Base-by-base conservation (phyloP, 768 basidiomycete genomes). In the Psilocybe subaeruginosa region DNA sequence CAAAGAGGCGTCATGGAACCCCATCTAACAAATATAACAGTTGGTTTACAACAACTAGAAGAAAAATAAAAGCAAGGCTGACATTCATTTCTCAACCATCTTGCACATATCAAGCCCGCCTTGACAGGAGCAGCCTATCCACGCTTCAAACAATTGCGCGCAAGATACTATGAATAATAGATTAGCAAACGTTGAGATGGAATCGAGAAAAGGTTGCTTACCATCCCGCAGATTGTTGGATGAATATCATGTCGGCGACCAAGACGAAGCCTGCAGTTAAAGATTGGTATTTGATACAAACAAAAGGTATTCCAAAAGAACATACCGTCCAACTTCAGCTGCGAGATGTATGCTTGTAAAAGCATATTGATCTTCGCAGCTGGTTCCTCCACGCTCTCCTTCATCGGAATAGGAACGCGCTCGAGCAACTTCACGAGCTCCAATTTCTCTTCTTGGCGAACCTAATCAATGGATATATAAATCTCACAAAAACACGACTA, bases 51-150 rank as follows among this genome's bases (percentile, higher is more conserved):
- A 35, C 12, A 45, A 56, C 11, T 19, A 19, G 19, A n/a, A 17
- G 49, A 58, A 17, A 3, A 39, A 43, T 43, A 11, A 43, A 31
- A 11, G 19, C 33, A 23, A 11, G 5, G 76, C 87, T 68, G 45
- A 89, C 93, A 94, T 92, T 58, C 89, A 77, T 67, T 89, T 87
- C 69, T 94, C 93, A 0, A 93, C 91, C 95, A 97, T 97, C 78
- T 99, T 98, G 80, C 95, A 99, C 59, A 99, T 76, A 62, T 95
- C 91, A 30, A 99, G 3, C 93, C 94, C 6, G 93, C 90, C 66
- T 93, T 89, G 0, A 96, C 95, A 0, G 96, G 94, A 0, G 90
- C 83, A 2, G 97, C 94, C 97, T 97, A 99, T n/a, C 96, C 96
- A 46, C 95, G 89, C 77, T 97, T 97, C 61, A 98, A 78, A 72